phyloP scores from a whole-genome alignment of 129 eudicot species.

The Helichrysum umbraculigerum region DNA sequence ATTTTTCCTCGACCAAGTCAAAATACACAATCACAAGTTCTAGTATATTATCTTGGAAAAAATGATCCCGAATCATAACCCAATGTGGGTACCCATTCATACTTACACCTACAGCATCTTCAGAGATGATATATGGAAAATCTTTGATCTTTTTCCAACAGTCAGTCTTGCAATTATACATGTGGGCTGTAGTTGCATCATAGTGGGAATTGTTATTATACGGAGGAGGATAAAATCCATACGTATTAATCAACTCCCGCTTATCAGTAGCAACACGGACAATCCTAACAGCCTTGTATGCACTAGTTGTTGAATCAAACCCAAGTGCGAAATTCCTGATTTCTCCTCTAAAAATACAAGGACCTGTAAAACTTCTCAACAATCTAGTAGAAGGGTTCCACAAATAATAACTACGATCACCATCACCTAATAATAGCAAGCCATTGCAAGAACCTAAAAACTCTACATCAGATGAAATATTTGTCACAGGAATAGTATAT shows the following conservation, averaged over 20 bases:
- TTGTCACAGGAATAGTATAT: not conserved
- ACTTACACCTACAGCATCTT: constrained; percentile 15
- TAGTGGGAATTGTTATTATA: not conserved
- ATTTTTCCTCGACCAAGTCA: constrained; percentile 21
- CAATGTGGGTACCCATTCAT: constrained; percentile 31
- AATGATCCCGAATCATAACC: constrained; percentile 19
- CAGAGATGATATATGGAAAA: constrained; percentile 21
- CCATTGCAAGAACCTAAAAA: constrained; percentile 31
- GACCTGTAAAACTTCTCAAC: not conserved
- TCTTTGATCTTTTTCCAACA: constrained; percentile 12
- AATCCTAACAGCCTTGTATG: constrained; percentile 29
- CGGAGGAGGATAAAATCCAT: not conserved
- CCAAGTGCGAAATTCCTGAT: constrained; percentile 22
- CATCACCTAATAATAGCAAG: constrained; percentile 22
- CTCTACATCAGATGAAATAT: not conserved
- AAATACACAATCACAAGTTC: constrained; percentile 24
- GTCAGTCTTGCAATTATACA: constrained; percentile 26
- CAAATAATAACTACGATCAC: constrained; percentile 2
- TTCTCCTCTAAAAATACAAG: not conserved
- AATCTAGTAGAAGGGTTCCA: constrained; percentile 27
- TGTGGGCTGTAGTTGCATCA: constrained; percentile 14
- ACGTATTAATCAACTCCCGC: not conserved
- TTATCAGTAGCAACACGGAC: constrained; percentile 13
- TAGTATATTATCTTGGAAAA: not conserved
- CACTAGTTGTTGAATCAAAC: constrained; percentile 18